phyloP scores from a whole-genome alignment of 2,329 filamentous ascomycete genomes.

The Orbilia blumenaviensis region DNA sequence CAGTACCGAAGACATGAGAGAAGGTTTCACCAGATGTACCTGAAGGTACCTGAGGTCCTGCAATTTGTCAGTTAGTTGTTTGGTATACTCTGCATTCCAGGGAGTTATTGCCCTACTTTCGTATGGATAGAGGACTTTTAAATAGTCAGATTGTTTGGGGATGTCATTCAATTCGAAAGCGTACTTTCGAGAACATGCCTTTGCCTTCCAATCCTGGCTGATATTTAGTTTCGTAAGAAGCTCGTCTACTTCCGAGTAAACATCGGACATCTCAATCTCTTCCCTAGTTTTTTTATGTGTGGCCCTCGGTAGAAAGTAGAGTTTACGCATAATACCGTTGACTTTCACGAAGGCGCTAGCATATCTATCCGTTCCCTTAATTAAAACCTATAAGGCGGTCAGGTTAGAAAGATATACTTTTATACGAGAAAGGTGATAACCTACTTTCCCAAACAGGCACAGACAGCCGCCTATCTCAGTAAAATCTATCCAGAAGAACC shows the following conservation, averaged over 20 bases:
- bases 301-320: conserved; percentile 89
- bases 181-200: conserved; percentile 87
- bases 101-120: conserved; percentile 67
- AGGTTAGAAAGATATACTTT: not conserved
- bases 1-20: conserved; percentile 91
- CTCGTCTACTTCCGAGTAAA: conserved; percentile 86
- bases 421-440: not conserved
- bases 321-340: conserved; percentile 89
- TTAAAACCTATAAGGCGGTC: conserved; percentile 22
- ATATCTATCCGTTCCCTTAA: conserved; percentile 76
- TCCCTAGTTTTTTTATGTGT: conserved; percentile 70
- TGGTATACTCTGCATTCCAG: not conserved
- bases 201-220: conserved; percentile 85
- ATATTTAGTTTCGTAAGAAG: conserved; percentile 90
- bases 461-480: conserved; percentile 89
- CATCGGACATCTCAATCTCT: conserved; percentile 83
- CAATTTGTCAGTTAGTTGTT: not conserved
- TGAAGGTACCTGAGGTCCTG: conserved; percentile 74
- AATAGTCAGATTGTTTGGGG: conserved; percentile 86
- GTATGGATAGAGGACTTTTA: conserved; percentile 97
- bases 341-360: conserved; percentile 96
- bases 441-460: conserved; percentile 88
- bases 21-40: conserved; percentile 84
- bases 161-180: conserved; percentile 90
- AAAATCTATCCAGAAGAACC: conserved; percentile 98